A percentile compares a stretch with the other conserved stretches of the same genome.
phyloP scores from a whole-genome alignment of 2,329 filamentous ascomycete species.

The Aspergillus terreus region DNA sequence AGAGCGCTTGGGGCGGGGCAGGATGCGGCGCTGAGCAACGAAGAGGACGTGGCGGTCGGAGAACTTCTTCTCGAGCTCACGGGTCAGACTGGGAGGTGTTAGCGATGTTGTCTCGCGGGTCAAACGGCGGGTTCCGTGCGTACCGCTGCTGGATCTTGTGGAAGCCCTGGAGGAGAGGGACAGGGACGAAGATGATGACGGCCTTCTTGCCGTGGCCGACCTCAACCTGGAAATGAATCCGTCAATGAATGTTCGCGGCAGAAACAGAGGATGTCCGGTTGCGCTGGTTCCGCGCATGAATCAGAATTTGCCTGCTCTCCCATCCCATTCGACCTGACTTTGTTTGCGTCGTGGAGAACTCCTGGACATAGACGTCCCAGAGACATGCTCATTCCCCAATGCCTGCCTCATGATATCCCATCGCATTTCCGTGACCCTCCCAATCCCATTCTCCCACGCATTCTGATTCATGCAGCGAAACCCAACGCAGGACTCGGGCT shows the following conservation, averaged over 20 bases:
- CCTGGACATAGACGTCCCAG: not conserved
- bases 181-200: constrained; percentile 99
- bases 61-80: constrained; percentile 99
- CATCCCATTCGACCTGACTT: too few species aligned
- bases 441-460: not conserved
- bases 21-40: constrained; percentile 97
- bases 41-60: constrained; percentile 99
- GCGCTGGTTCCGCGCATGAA: not conserved
- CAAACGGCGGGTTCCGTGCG: constrained; percentile 33
- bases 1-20: constrained; percentile 97
- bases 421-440: not conserved
- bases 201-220: constrained; percentile 99
- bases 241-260: not conserved
- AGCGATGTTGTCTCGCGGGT: not conserved
- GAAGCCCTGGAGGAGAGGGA: constrained; percentile 97
- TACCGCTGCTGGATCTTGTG: constrained; percentile 99
- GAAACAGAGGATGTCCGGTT: not conserved
- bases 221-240: constrained; percentile 71
- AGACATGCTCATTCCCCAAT: not conserved
- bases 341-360: not conserved
- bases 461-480: not conserved
- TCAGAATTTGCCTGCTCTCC: too few species aligned
- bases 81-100: constrained; percentile 69
- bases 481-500: constrained; percentile 3
- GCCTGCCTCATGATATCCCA: not conserved